phyloP scores from a whole-genome alignment of 2,329 filamentous ascomycete genomes.

The Massarina eburnea region DNA sequence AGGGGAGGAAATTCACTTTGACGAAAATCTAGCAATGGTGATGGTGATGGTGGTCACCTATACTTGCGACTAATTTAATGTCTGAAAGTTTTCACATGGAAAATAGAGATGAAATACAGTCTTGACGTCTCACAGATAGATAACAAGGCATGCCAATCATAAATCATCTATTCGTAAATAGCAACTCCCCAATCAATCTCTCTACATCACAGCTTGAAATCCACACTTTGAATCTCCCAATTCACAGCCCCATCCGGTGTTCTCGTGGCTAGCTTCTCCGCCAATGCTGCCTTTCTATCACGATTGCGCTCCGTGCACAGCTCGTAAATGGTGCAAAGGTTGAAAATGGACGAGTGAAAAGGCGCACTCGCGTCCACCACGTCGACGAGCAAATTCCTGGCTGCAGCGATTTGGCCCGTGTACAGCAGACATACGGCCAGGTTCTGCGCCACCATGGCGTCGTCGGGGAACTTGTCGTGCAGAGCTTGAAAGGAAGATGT shows the following conservation, averaged over 20 bases:
- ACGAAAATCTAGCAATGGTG: too few species aligned
- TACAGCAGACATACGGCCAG: conserved; percentile 83
- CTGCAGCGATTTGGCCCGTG: conserved; percentile 67
- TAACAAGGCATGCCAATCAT: too few species aligned
- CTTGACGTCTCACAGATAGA: too few species aligned
- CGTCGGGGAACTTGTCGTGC: conserved; percentile 49
- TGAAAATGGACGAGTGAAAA: conserved; percentile 84
- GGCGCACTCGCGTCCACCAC: conserved; percentile 59
- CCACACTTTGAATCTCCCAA: conserved; percentile 70
- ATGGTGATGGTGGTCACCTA: too few species aligned
- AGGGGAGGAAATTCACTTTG: too few species aligned
- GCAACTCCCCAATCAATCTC: too few species aligned
- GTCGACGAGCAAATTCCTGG: conserved; percentile 66
- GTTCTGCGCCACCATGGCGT: conserved; percentile 79
- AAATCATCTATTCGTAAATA: too few species aligned
- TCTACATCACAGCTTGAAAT: conserved; percentile 73
- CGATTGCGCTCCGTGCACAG: conserved; percentile 78
- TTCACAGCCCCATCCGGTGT: conserved; percentile 57
- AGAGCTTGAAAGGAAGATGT: conserved; percentile 62
- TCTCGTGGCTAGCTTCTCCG: conserved; percentile 67
- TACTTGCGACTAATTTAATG: too few species aligned
- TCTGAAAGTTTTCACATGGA: too few species aligned
- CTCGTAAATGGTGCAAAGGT: conserved; percentile 88
- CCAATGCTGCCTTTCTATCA: conserved; percentile 69
- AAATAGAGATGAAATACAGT: too few species aligned